Evolutionary conservation across 179 eudicot genomes (phyloP), one percentile per base, ranked within the genome.

Genomic region (Silene noctiflora): DNA sequence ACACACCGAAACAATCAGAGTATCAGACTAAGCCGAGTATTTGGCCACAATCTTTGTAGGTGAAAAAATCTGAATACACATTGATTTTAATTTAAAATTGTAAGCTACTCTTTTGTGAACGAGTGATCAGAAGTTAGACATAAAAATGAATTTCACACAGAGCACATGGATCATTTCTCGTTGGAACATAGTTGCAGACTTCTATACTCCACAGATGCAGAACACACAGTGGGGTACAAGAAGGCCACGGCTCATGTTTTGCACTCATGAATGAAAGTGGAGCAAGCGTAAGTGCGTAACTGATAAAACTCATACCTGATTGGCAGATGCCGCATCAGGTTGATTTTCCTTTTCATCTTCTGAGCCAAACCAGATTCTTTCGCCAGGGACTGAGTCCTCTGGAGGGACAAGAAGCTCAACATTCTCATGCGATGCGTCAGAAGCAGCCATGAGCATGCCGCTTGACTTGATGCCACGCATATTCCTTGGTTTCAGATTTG

Each of bases 381-480:
- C 96, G 73, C 99, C 97, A 13, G 89, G 95, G 27, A 84, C 69
- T 62, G 99, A 89, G 76, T 86, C 91, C 74, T 88, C 93, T 0
- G 97, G 96, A 56, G 99, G 99, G 65, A 85, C 95, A 80, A 95
- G 94, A 74, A 95, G 96, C 91, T 92, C 99, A 69, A 95, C 92
- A 79, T 91, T 93, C 84, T 95, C 97, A 83, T 91, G 99, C 10
- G 90, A 75, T 6, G 91, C 96, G 88, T 91, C 95, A 66, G 99
- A 95, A 79, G 99, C 99, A 76, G 99, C 99, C 97, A 95, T 88
- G 79, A 95, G 93, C 99, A 95, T 95, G 76, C 98, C 99, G 60
- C 25, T 77, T 12, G 99, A 95, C 84, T 90, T 93, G 79, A 95
- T 81, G 60, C 98, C 98, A 60, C 98, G 90, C 99, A 95, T 95